Evolutionary conservation across 495 filamentous ascomycete genomes (phyloP), one percentile per base, ranked within the genome.

Genomic region (Cairneyella variabilis): DNA sequence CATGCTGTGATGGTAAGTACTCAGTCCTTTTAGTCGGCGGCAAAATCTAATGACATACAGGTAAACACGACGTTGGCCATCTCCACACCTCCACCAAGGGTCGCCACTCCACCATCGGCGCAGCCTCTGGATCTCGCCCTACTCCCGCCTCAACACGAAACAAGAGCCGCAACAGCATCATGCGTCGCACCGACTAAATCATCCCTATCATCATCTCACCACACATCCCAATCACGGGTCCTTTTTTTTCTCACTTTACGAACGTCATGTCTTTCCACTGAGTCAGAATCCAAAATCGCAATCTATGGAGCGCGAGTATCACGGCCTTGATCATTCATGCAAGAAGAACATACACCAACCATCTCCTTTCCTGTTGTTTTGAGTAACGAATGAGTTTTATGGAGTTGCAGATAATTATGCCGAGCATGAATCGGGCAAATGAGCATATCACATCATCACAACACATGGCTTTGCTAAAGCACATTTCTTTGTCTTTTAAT

Each of bases 1-100:
- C 91, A 48, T 98, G 93, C 72, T 98, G 93, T 69, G 93, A 97
- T 81, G 93, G 90, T 92, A 73, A 76, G 84, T 58, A 48, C 23
- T 38, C 12, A 6, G 6, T n/a, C n/a, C n/a, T n/a, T n/a, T n/a
- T n/a, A n/a, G n/a, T n/a, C n/a, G n/a, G n/a, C n/a, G n/a, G n/a
- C n/a, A n/a, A n/a, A n/a, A n/a, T 8, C 41, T 60, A 51, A 50
- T 23, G 18, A 46, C 21, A 5, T 14, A 30, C 45, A 91, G 87
- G 90, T 57, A 91, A 89, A 74, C 85, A 89, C 61, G 84, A 88
- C 65, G 83, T 87, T 39, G 76, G 77, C 44, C 76, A 76, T 38
- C 62, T 85, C 22, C 69, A 71, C 44, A 68, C 57, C 28, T 63
- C 67, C 11, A 71, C 68, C 57, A 71, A 71, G 40, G 64, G 69